These are phyloP conservation scores for Paramecium pentaurelia DNA, from an alignment of 73 alveolate genomes.

Conservation along the genomic window DNA sequence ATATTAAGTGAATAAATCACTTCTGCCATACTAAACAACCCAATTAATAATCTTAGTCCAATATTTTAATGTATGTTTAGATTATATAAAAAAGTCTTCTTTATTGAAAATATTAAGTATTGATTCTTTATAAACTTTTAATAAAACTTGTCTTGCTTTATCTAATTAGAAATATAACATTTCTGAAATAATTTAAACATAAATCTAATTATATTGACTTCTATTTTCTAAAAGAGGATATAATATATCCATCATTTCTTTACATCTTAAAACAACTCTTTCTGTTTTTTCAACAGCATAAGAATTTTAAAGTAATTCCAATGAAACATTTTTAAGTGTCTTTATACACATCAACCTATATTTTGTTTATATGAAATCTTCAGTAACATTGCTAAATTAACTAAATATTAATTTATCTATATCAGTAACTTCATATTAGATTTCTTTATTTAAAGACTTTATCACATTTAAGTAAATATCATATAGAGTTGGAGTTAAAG, in stretches of 20 bases:
- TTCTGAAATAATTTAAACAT: slow-evolving; percentile 45
- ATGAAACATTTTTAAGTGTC: slow-evolving; percentile 39
- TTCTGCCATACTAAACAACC: slow-evolving; percentile 42
- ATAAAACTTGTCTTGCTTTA: slow-evolving; percentile 40
- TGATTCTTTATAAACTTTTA: slow-evolving; percentile 27
- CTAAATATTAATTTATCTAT: slow-evolving; percentile 44
- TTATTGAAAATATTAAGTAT: slow-evolving; percentile 37
- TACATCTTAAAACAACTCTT: slow-evolving; percentile 50
- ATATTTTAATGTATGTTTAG: slow-evolving; percentile 31
- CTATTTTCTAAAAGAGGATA: slow-evolving; percentile 46
- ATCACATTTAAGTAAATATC: slow-evolving; percentile 28
- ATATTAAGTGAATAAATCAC: slow-evolving; percentile 43
- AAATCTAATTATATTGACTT: not conserved
- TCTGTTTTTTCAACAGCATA: slow-evolving; percentile 55
- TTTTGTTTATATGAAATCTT: slow-evolving; percentile 17
- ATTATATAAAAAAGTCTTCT: slow-evolving; percentile 45
- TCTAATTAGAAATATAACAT: slow-evolving; percentile 25
- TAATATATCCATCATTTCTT: slow-evolving; percentile 42
- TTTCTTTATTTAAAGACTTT: not conserved
- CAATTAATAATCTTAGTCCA: slow-evolving; percentile 60
- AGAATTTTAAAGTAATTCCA: slow-evolving; percentile 49
- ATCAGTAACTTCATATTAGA: slow-evolving; percentile 1
- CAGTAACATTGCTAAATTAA: not conserved
- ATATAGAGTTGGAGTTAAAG: slow-evolving; percentile 53
- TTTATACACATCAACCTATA: slow-evolving; percentile 40